Conservation (phyloP, 495 filamentous ascomycete genomes). For the Neurospora sp. region DNA sequence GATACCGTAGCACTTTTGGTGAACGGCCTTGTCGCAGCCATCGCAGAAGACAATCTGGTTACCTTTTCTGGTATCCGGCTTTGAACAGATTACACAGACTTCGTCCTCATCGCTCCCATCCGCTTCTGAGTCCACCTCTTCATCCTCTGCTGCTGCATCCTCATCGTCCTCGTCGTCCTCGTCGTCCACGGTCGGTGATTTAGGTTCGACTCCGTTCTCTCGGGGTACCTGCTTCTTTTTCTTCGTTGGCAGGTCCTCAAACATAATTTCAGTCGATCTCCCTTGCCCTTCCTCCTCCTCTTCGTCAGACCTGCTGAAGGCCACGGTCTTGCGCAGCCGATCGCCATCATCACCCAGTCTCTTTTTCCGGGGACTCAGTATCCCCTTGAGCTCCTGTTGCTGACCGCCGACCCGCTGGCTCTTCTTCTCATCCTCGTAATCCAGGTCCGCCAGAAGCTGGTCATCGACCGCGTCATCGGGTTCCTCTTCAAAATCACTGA, state of each 20-base stretch:
- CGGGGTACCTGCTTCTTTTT: conserved; percentile 3
- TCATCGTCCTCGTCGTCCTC: conserved; percentile 14
- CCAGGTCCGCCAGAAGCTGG: not conserved
- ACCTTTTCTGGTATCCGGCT: conserved; percentile 34
- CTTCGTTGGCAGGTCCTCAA: conserved; percentile 1
- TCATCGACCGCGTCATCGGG: not conserved
- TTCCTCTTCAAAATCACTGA: not conserved
- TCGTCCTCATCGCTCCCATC: conserved; percentile 30
- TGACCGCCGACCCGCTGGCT: no score
- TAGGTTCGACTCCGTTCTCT: conserved; percentile 3
- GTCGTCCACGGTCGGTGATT: conserved; percentile 1
- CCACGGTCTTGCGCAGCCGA: conserved; percentile 28
- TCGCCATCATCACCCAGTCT: conserved; percentile 2
- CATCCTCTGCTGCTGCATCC: conserved; percentile 2
- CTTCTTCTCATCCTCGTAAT: not conserved
- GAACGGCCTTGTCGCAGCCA: conserved; percentile 75
- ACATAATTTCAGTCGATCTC: conserved; percentile 2
- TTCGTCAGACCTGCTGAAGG: conserved; percentile 26
- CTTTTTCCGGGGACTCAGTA: conserved; percentile 28
- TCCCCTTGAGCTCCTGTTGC: conserved; percentile 23
- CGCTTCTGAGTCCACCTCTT: not conserved
- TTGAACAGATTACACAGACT: conserved; percentile 36
- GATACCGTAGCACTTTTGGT: conserved; percentile 82
- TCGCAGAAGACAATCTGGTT: conserved; percentile 85
- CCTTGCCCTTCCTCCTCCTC: conserved; percentile 20